phyloP scores from a whole-genome alignment of 1,284 basidiomycete species.

The Paramarasmius palmivorus region DNA sequence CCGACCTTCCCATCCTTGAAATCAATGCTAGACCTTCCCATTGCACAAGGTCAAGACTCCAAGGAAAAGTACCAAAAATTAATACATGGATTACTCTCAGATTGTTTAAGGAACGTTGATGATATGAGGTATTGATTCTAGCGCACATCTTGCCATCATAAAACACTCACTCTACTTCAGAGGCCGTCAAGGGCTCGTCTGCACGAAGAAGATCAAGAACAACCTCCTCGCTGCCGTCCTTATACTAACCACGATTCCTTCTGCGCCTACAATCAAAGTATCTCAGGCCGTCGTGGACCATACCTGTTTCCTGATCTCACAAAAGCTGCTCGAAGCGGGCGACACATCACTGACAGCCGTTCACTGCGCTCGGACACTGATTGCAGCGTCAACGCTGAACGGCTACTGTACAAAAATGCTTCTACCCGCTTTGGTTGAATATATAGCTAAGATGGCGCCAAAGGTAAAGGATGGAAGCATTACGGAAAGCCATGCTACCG shows the following conservation, averaged over 20 bases:
- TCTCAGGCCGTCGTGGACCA: slow-evolving; percentile 83
- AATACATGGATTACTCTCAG: slow-evolving; percentile 85
- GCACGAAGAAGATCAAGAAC: slow-evolving; percentile 85
- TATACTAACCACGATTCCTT: slow-evolving; percentile 79
- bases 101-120: slow-evolving; percentile 85
- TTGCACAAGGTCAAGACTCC: slow-evolving; percentile 29
- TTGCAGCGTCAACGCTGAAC: slow-evolving; percentile 69
- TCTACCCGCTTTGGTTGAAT: slow-evolving; percentile 80
- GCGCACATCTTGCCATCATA: no score
- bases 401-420: slow-evolving; percentile 74
- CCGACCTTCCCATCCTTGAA: slow-evolving; percentile 82
- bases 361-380: slow-evolving; percentile 85
- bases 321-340: slow-evolving; percentile 65
- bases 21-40: slow-evolving; percentile 61
- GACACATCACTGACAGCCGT: slow-evolving; percentile 88
- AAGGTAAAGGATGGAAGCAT: slow-evolving; percentile 53
- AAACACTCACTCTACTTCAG: slow-evolving; percentile 39
- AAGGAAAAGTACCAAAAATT: slow-evolving; percentile 38
- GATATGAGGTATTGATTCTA: slow-evolving; percentile 78
- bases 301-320: slow-evolving; percentile 80
- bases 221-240: slow-evolving; percentile 89
- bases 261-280: slow-evolving; percentile 53
- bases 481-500: slow-evolving; percentile 57
- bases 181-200: slow-evolving; percentile 76
- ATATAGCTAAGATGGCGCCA: slow-evolving; percentile 69